A percentile compares a stretch with the other conserved stretches of the same genome.
phyloP scores from a whole-genome alignment of 2,329 filamentous ascomycete species.

The Nigrograna mackinnonii region DNA sequence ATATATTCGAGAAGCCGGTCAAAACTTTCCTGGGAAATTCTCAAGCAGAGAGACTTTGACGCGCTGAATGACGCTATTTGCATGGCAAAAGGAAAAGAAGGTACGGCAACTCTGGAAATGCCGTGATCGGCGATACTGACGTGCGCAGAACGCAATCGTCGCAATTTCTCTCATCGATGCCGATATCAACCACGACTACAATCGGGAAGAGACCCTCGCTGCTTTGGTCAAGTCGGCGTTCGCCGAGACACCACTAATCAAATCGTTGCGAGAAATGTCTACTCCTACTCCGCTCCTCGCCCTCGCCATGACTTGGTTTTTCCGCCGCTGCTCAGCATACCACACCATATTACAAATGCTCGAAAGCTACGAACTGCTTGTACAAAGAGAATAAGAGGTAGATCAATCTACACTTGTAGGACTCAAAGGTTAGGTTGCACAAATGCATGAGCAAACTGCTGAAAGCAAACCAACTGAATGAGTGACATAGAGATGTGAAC shows the following conservation, averaged over 20 bases:
- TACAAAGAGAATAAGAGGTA: neutral
- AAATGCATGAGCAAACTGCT: neutral
- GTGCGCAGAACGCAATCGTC: neutral
- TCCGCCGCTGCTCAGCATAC: neutral
- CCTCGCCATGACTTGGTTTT: too few species aligned
- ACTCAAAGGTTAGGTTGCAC: neutral
- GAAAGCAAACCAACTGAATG: conserved; percentile 1
- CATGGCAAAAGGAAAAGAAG: conserved; percentile 1
- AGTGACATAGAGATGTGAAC: conserved; percentile 1
- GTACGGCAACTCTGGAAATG: neutral
- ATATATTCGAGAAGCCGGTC: conserved; percentile 1
- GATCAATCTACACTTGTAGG: neutral
- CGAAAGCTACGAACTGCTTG: neutral
- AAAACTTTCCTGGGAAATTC: conserved; percentile 1
- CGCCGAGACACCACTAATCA: neutral
- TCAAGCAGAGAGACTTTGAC: conserved; percentile 1
- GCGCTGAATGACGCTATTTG: neutral
- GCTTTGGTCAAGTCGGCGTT: neutral
- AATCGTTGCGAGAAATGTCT: conserved; percentile 1
- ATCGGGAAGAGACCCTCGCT: neutral
- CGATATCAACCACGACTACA: neutral
- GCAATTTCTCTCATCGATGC: conserved; percentile 1
- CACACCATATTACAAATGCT: neutral
- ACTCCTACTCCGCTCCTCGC: neutral
- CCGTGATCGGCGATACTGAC: neutral